phyloP scores from a whole-genome alignment of 176 grass and related monocot species.

The Eragrostis nindensis region DNA sequence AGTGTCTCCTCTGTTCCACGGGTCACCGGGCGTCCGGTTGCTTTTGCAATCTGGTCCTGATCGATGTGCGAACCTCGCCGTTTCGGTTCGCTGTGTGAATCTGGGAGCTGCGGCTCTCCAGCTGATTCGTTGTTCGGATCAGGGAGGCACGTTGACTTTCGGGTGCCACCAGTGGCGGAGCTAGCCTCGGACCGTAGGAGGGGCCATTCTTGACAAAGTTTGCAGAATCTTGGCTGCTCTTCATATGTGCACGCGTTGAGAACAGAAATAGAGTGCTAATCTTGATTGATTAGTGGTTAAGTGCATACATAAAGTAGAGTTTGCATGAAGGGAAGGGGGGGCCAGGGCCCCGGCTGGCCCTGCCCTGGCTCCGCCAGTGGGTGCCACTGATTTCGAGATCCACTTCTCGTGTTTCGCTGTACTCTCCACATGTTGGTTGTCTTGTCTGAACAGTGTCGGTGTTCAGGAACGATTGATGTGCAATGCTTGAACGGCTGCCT shows the following conservation, averaged over 20 bases:
- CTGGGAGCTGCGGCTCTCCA: neutral
- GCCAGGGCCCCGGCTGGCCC: too few relatives aligned
- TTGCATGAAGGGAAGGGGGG: too few relatives aligned
- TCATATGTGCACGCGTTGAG: too few relatives aligned
- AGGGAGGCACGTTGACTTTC: neutral
- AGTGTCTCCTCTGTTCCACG: neutral
- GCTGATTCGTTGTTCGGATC: neutral
- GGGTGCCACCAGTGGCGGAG: too few relatives aligned
- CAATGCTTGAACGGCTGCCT: neutral
- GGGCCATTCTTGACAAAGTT: too few relatives aligned
- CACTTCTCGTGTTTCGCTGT: neutral
- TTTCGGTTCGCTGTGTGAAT: neutral
- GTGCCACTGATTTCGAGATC: neutral
- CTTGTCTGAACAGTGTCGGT: neutral
- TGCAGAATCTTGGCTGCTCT: too few relatives aligned
- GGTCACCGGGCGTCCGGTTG: too few relatives aligned
- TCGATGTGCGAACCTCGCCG: neutral
- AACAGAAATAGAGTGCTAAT: too few relatives aligned
- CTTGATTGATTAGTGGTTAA: too few relatives aligned
- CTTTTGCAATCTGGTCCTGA: neutral
- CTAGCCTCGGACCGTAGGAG: too few relatives aligned
- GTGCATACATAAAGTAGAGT: too few relatives aligned
- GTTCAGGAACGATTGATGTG: neutral
- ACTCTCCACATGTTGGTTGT: neutral
- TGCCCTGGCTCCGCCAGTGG: too few relatives aligned